These are phyloP conservation scores for Porphyrellus cyaneotinctus DNA, from an alignment of 768 basidiomycete species.

Conservation along the genomic window DNA sequence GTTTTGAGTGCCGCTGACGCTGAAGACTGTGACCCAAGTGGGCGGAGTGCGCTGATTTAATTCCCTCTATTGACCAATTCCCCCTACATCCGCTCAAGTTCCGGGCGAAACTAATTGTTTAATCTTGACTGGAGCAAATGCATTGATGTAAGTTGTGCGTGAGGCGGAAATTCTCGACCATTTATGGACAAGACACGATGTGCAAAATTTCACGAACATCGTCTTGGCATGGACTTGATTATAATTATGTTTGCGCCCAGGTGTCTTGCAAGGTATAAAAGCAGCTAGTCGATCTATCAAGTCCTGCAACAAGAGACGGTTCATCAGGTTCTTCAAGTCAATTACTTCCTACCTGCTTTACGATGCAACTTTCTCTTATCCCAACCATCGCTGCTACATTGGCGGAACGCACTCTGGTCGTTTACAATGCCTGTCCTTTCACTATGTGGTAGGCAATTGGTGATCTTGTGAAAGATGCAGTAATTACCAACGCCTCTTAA, in stretches of 20 bases:
- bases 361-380: slow-evolving; percentile 24
- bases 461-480: background rate
- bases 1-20: too few relatives aligned
- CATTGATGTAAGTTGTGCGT: too few relatives aligned
- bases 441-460: slow-evolving; percentile 53
- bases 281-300: background rate
- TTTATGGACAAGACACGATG: too few relatives aligned
- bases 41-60: too few relatives aligned
- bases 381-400: slow-evolving; percentile 31
- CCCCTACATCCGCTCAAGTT: too few relatives aligned
- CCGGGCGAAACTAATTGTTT: too few relatives aligned
- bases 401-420: slow-evolving; percentile 53
- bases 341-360: background rate
- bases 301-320: background rate
- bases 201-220: too few relatives aligned
- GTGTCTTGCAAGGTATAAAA: slow-evolving; percentile 15
- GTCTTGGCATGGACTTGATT: background rate
- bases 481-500: slow-evolving; percentile 14
- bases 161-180: too few relatives aligned
- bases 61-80: too few relatives aligned
- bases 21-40: too few relatives aligned
- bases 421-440: slow-evolving; percentile 61
- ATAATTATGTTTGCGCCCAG: background rate
- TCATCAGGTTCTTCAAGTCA: too few relatives aligned
- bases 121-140: too few relatives aligned